These are phyloP conservation scores for Lolium multiflorum DNA, from an alignment of 176 grass and related monocot genomes.

Conservation along the genomic window DNA sequence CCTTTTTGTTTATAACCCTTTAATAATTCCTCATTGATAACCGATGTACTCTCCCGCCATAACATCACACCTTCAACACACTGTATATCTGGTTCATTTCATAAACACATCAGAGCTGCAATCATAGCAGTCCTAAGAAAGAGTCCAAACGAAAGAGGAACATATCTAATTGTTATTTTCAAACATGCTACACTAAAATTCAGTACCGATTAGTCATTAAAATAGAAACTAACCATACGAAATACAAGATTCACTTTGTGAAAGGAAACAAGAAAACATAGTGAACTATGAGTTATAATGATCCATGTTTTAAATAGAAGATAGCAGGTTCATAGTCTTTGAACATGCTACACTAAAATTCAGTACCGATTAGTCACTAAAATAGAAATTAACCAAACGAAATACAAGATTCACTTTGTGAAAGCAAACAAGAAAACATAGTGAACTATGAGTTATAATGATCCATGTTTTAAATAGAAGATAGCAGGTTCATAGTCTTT, in stretches of 20 bases:
- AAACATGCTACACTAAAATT: background rate
- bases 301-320: background rate
- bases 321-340: background rate
- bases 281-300: background rate
- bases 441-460: background rate
- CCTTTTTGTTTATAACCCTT: slow-evolving; percentile 68
- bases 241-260: background rate
- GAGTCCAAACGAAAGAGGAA: slow-evolving; percentile 10
- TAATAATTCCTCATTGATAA: slow-evolving; percentile 68
- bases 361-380: background rate
- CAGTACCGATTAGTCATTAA: background rate
- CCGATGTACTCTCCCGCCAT: slow-evolving; percentile 69
- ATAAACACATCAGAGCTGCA: slow-evolving; percentile 40
- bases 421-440: slow-evolving; percentile 23
- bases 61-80: slow-evolving; percentile 71
- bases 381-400: slow-evolving; percentile 20
- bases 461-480: background rate
- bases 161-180: background rate
- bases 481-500: background rate
- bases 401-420: background rate
- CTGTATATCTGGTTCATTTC: slow-evolving; percentile 72
- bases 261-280: slow-evolving; percentile 22
- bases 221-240: slow-evolving; percentile 20
- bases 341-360: background rate
- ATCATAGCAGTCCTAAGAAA: slow-evolving; percentile 17